Evolutionary conservation across 345 rosid genomes (phyloP).

Genomic region (Syzygium jambos): DNA sequence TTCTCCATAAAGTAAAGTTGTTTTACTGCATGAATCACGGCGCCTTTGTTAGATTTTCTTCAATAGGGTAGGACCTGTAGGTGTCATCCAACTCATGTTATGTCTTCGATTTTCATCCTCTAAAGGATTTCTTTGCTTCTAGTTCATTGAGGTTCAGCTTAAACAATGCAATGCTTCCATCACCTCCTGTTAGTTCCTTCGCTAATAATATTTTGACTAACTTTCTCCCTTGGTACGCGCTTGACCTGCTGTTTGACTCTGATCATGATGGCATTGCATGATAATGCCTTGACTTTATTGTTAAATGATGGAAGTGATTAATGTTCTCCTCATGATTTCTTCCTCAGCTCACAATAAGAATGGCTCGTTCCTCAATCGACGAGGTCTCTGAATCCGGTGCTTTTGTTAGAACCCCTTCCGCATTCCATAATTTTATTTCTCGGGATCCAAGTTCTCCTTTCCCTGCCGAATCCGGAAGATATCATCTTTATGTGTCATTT

Average conservation of each 20-base stretch:
- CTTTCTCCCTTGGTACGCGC: background rate
- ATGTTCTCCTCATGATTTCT: background rate
- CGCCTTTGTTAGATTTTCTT: background rate
- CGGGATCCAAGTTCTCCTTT: constrained; percentile 5
- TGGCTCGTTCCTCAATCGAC: background rate
- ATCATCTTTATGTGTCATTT: constrained; percentile 6
- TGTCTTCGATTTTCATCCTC: background rate
- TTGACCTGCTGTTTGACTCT: background rate
- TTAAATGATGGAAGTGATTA: background rate
- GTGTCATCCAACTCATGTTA: background rate
- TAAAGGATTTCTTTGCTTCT: background rate
- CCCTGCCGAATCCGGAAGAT: constrained; percentile 3
- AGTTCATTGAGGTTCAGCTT: background rate
- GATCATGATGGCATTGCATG: background rate
- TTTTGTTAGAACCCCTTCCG: background rate
- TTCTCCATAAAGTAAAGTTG: background rate
- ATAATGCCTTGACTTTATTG: background rate
- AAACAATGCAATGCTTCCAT: background rate
- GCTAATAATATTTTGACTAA: background rate
- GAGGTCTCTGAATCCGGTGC: constrained; percentile 2
- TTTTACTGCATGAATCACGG: background rate
- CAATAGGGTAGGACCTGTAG: background rate
- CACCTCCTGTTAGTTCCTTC: background rate
- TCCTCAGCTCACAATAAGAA: background rate
- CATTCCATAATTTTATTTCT: background rate